Percentiles rank a stretch among this genome's conserved stretches.
phyloP scores from a whole-genome alignment of 2,329 filamentous ascomycete genomes.

The Aspergillus arachidicola region DNA sequence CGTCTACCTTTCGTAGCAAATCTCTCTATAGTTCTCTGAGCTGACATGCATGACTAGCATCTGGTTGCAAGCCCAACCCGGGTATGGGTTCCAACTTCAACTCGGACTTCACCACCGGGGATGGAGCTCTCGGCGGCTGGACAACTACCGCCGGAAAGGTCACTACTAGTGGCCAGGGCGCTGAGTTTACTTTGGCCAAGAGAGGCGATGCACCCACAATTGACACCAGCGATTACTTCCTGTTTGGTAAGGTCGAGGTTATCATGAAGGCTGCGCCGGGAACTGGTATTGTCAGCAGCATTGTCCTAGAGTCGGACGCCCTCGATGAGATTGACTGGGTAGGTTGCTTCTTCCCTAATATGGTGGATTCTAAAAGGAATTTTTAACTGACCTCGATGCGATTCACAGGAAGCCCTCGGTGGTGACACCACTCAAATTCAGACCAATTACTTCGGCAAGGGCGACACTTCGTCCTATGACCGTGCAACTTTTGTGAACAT shows the following conservation, averaged over 20 bases:
- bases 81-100: constrained; percentile 58
- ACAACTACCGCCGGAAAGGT: constrained; percentile 68
- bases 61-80: constrained; percentile 66
- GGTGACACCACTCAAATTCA: constrained; percentile 53
- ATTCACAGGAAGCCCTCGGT: constrained; percentile 40
- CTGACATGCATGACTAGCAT: constrained; percentile 29
- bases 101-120: constrained; percentile 43
- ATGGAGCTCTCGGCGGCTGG: constrained; percentile 60
- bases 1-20: not conserved
- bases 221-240: constrained; percentile 90
- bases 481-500: constrained; percentile 76
- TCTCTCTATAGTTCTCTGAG: not conserved
- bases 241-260: constrained; percentile 91
- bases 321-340: constrained; percentile 98
- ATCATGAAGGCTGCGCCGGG: constrained; percentile 84
- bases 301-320: constrained; percentile 89
- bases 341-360: constrained; percentile 62
- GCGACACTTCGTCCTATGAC: constrained; percentile 75
- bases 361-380: not conserved
- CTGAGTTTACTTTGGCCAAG: constrained; percentile 74
- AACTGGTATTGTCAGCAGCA: constrained; percentile 85
- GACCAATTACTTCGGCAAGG: constrained; percentile 96
- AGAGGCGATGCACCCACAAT: constrained; percentile 85
- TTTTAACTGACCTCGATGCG: constrained; percentile 17
- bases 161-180: constrained; percentile 70